Evolutionary conservation across 2,329 filamentous ascomycete genomes (phyloP).

Genomic region (Exserohilum rostratum): DNA sequence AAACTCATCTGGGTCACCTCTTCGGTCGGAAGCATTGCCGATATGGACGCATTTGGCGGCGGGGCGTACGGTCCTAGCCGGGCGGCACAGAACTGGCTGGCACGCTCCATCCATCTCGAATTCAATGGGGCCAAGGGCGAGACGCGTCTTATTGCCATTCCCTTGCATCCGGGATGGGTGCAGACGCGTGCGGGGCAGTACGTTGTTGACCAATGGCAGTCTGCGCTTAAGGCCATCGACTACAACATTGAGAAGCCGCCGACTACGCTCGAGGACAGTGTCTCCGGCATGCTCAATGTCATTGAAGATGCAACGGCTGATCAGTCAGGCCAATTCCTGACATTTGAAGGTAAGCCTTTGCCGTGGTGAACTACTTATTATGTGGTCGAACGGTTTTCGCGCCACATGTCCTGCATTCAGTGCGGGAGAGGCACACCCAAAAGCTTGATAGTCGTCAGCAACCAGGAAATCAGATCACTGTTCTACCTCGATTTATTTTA

Average conservation of each 20-base stretch:
- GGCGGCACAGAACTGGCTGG: conserved; percentile 7
- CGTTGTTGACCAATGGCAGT: background rate
- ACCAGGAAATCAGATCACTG: background rate
- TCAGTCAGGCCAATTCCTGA: background rate
- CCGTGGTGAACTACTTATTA: background rate
- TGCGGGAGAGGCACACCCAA: background rate
- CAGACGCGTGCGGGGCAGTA: conserved; percentile 1
- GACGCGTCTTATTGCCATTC: conserved; percentile 1
- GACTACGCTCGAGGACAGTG: conserved; percentile 1
- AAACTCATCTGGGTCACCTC: conserved; percentile 1
- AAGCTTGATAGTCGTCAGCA: background rate
- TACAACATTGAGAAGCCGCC: conserved; percentile 3
- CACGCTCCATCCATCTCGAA: conserved; percentile 5
- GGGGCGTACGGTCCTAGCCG: conserved; percentile 3
- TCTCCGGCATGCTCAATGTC: conserved; percentile 6
- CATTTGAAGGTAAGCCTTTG: background rate
- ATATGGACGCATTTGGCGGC: conserved; percentile 2
- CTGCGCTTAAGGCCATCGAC: background rate
- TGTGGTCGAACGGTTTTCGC: background rate
- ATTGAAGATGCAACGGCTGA: conserved; percentile 1
- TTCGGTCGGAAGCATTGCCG: conserved; percentile 2
- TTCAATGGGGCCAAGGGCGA: background rate
- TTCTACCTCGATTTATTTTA: too few species aligned
- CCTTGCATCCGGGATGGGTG: conserved; percentile 7
- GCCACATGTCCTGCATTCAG: background rate